These are phyloP conservation scores for Neurospora sp. DNA, from an alignment of 495 filamentous ascomycete genomes.

Conservation along the genomic window DNA sequence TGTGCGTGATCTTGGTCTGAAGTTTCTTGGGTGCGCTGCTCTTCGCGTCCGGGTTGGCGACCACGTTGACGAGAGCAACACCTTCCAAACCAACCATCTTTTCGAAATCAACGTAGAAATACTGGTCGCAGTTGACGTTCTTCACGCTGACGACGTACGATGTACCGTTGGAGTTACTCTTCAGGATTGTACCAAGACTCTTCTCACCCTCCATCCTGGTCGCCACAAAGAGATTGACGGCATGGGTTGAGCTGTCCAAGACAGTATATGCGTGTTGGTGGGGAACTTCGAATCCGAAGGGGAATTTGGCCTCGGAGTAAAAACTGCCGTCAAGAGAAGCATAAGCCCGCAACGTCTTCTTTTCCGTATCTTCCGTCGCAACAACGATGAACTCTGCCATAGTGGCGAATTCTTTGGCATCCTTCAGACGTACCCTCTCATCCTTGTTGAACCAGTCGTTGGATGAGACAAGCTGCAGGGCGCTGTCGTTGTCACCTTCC, in stretches of 20 bases:
- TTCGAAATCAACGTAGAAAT: slow-evolving; percentile 87
- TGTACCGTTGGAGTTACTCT: slow-evolving; percentile 96
- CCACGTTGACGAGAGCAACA: slow-evolving; percentile 75
- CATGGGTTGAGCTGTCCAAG: slow-evolving; percentile 83
- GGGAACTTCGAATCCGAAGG: slow-evolving; percentile 62
- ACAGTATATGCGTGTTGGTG: slow-evolving; percentile 82
- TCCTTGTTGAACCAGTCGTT: slow-evolving; percentile 61
- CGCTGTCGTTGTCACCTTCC: slow-evolving; percentile 50
- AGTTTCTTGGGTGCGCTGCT: slow-evolving; percentile 62
- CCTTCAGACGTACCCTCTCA: slow-evolving; percentile 41
- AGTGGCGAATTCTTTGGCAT: slow-evolving; percentile 77
- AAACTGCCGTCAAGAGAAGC: slow-evolving; percentile 71
- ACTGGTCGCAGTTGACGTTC: slow-evolving; percentile 63
- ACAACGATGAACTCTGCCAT: slow-evolving; percentile 95
- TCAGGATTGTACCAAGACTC: slow-evolving; percentile 79
- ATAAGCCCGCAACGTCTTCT: slow-evolving; percentile 61
- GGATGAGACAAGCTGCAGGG: slow-evolving; percentile 61
- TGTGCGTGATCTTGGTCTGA: slow-evolving; percentile 86
- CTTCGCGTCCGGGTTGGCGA: slow-evolving; percentile 58
- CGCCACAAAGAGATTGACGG: slow-evolving; percentile 85
- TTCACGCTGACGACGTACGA: slow-evolving; percentile 76
- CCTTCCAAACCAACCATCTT: slow-evolving; percentile 89
- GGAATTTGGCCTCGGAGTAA: slow-evolving; percentile 81
- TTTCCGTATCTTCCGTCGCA: slow-evolving; percentile 56
- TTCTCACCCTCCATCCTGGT: slow-evolving; percentile 49